Conservation (phyloP, 2,329 filamentous ascomycete genomes). For the Clonostachys sp. region DNA sequence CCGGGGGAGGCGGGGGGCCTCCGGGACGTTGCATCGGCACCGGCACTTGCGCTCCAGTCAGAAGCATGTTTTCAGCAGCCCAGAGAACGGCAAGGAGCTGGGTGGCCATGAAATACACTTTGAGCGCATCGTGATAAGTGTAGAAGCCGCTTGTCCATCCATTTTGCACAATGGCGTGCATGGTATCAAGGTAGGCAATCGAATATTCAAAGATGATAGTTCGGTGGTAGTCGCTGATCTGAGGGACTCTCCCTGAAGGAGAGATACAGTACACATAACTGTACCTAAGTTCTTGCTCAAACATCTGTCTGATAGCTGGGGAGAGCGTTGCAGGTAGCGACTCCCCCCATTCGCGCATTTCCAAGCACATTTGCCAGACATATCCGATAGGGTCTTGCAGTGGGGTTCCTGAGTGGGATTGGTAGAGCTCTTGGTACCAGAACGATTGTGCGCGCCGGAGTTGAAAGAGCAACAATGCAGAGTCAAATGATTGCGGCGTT, state of each 20-base stretch:
- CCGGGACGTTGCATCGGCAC: conserved; percentile 40
- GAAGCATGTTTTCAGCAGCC: conserved; percentile 50
- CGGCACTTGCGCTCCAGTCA: conserved; percentile 35
- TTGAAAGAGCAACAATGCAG: conserved; percentile 74
- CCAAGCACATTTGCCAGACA: conserved; percentile 70
- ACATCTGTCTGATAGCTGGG: conserved; percentile 65
- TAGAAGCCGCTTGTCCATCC: conserved; percentile 63
- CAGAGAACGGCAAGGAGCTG: conserved; percentile 59
- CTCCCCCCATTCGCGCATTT: conserved; percentile 78
- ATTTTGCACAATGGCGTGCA: conserved; percentile 60
- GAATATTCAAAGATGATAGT: conserved; percentile 82
- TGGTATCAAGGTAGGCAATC: conserved; percentile 73
- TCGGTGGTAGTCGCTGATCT: conserved; percentile 71
- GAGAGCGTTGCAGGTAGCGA: conserved; percentile 65
- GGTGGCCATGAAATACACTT: conserved; percentile 71
- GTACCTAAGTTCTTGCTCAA: conserved; percentile 85
- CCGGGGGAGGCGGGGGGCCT: conserved; percentile 44
- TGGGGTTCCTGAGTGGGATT: conserved; percentile 61
- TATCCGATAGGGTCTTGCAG: conserved; percentile 65
- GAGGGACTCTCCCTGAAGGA: conserved; percentile 69
- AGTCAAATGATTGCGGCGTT: conserved; percentile 52
- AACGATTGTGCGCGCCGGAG: conserved; percentile 81
- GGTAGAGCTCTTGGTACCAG: conserved; percentile 87
- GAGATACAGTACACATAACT: conserved; percentile 88
- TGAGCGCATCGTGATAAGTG: conserved; percentile 83